Base-by-base conservation (phyloP, 805 yeast genomes). In the Nakazawaea pomicola region DNA sequence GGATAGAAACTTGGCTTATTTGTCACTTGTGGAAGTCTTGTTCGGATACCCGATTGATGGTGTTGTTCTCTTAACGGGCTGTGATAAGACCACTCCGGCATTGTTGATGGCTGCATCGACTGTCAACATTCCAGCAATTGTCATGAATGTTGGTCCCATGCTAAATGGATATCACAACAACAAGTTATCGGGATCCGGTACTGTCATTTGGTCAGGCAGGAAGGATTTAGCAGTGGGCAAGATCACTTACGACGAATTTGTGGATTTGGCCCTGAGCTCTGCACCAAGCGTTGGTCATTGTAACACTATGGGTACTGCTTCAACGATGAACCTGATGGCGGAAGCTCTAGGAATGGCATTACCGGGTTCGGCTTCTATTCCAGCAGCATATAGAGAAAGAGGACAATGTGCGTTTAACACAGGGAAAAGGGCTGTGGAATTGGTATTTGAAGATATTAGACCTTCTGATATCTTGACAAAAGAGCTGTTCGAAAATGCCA, bases 11-110 rank as follows among this genome's bases (percentile, higher is more conserved):
- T 40, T 51, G 11, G 49, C 52, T 11, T 51, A 51, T 29, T 32
- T 51, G 29, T 49, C 52, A 16, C 30, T 51, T 32, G 53, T 51
- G 5, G 55, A 51, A 36, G 46, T 48, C 6, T 41, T 51, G 14
- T 51, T 44, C 28, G 55, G 55, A 3, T 51, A 51, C 31, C 52
- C 52, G 17, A 38, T 49, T 12, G 55, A 49, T 30, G 55, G 55
- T 3, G 55, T 51, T 5, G 55, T 51, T 16, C 38, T 51, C 14
- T 43, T 51, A 15, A 48, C 55, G 4, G 55, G 55, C 6, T 87
- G 96, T 68, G 96, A 87, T 65, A 87, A 87, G 63, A 87, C 87
- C 68, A 85, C 87, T 95, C 96, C 96, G 16, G 96, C 95, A 65
- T 86, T 82, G 27, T 72, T 87, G 59, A 87, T 87, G 82, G 95